Evolutionary conservation across 108 stramenopile genomes (phyloP), one percentile per base, ranked within the genome.

Genomic region (Fragilariopsis cylindrus): DNA sequence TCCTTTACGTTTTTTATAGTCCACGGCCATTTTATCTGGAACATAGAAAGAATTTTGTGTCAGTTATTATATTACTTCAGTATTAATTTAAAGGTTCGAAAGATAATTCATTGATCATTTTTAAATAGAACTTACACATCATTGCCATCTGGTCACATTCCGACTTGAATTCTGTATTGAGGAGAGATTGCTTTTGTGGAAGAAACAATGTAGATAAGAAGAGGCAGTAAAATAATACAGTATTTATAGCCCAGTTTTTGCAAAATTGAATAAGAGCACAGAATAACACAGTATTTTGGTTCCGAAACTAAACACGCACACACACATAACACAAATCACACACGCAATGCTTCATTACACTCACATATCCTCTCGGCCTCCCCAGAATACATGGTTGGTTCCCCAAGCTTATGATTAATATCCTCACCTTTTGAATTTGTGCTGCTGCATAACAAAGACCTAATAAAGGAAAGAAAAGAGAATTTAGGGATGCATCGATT

Each of bases 351-450:
- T 53, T 74, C 60, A 30, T 30, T 30, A 30, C 40, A 63, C 62
- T 63, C 16, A 63, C 62, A 60, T 81, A 86, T 52, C 83, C 74
- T 87, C 88, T 53, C 89, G 77, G 3, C 89, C 89, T 53, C 89
- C 89, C 89, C 89, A 90, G 74, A 87, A 90, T 5, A 90, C 89
- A 57, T 84, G 77, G 64, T 85, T 83, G 67, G 72, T 56, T 7
- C 89, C 89, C 84, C 84, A n/a, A 90, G 78, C 49, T 81, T 84
- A 68, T 81, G 72, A 13, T 80, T 87, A 30, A 87, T 76, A 47
- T 87, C 86, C 68, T 81, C 16, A 85, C 80, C 45, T 85, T 87
- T 67, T 87, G 85, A 73, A 87, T 85, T 57, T 85, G 82, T 5
- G 89, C n/a, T 7, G 81, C 84, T 8, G 85, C 89, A 57, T 84